A percentile compares a stretch with the other conserved stretches of the same genome.
Conservation (phyloP, 257 asterid genomes). For the Jacaranda copaia region DNA sequence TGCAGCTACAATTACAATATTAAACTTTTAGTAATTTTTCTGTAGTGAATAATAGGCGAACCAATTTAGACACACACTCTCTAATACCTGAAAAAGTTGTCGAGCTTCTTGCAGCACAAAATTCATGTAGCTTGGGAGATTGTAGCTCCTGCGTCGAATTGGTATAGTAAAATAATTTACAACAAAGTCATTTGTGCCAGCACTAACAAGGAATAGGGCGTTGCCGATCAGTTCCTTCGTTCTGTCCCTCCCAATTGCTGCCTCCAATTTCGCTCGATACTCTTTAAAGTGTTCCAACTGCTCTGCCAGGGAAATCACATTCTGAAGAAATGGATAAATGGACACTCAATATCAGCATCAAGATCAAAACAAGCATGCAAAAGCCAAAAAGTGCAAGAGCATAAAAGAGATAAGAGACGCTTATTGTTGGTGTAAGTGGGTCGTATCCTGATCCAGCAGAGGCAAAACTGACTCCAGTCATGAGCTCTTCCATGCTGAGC, state of each 20-base stretch:
- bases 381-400: neutral
- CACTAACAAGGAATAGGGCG: constrained; percentile 66
- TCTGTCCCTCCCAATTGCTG: constrained; percentile 54
- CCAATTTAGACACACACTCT: neutral
- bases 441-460: constrained; percentile 91
- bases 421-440: constrained; percentile 70
- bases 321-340: constrained; percentile 37
- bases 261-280: constrained; percentile 51
- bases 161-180: constrained; percentile 67
- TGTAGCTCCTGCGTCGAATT: constrained; percentile 56
- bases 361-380: neutral
- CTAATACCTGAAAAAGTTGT: constrained; percentile 61
- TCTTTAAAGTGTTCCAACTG: constrained; percentile 65
- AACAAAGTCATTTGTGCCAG: constrained; percentile 85
- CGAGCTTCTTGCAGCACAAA: constrained; percentile 49
- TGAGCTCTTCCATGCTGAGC: constrained; percentile 56
- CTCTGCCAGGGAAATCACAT: constrained; percentile 56
- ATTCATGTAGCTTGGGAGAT: constrained; percentile 51
- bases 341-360: neutral
- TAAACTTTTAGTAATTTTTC: no score
- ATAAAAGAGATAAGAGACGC: constrained; percentile 50
- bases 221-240: constrained; percentile 47
- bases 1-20: no score
- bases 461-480: constrained; percentile 85
- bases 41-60: no score